Evolutionary conservation across 2,329 filamentous ascomycete species (phyloP).

Genomic region (Pseudocercospora pini-densiflorae): DNA sequence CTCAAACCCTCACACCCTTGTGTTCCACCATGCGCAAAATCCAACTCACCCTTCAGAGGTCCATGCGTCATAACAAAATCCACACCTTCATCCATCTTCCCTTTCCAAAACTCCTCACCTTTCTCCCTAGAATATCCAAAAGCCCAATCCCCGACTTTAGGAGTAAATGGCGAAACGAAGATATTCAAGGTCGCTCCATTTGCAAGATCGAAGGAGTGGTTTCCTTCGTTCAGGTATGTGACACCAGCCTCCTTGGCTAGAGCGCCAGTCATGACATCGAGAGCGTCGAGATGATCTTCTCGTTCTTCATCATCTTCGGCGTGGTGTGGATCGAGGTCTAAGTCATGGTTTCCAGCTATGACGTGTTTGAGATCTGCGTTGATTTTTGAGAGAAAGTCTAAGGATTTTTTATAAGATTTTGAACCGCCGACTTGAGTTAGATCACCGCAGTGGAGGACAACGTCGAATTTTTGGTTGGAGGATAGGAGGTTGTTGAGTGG

Average conservation of each 20-base stretch:
- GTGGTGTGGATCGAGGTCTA: neutral
- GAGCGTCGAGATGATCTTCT: slow-evolving; percentile 31
- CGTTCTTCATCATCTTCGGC: slow-evolving; percentile 28
- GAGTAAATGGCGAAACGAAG: slow-evolving; percentile 58
- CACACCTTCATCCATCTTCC: slow-evolving; percentile 28
- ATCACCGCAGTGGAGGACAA: neutral
- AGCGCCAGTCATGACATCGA: slow-evolving; percentile 22
- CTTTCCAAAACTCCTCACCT: slow-evolving; percentile 43
- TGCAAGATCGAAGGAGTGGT: slow-evolving; percentile 49
- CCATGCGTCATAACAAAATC: slow-evolving; percentile 48
- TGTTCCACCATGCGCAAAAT: slow-evolving; percentile 13
- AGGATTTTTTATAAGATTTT: neutral
- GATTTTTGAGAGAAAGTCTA: neutral
- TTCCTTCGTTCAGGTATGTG: slow-evolving; percentile 59
- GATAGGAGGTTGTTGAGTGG: neutral
- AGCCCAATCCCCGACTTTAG: slow-evolving; percentile 58
- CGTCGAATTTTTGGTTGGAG: neutral
- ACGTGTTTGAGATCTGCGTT: neutral
- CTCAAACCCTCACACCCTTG: slow-evolving; percentile 59
- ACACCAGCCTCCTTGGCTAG: slow-evolving; percentile 50
- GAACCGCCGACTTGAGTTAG: neutral
- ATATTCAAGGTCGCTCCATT: slow-evolving; percentile 55
- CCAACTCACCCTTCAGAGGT: slow-evolving; percentile 38
- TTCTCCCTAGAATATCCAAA: slow-evolving; percentile 55
- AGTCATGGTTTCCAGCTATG: neutral